Percentiles rank a stretch among this genome's conserved stretches.
These are phyloP conservation scores for Carallia pectinifolia DNA, from an alignment of 345 rosid genomes.

Conservation along the genomic window DNA sequence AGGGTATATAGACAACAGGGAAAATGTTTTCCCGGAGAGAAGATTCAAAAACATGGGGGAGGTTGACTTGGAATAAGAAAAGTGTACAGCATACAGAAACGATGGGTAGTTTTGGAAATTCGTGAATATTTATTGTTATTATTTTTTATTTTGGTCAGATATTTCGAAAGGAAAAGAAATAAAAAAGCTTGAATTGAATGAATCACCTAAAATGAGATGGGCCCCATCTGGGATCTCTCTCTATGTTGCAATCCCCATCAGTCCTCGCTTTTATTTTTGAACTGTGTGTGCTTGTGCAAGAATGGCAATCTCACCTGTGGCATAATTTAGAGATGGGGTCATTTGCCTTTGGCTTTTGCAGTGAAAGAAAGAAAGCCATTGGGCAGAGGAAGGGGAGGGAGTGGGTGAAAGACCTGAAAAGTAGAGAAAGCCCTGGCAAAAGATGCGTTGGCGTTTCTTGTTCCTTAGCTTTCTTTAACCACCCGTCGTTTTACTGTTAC, in stretches of 20 bases:
- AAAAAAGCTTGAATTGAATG: slow-evolving; percentile 21
- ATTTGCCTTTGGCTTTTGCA: slow-evolving; percentile 39
- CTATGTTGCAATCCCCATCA: not conserved
- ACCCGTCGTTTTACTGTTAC: not conserved
- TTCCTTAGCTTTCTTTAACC: slow-evolving; percentile 22
- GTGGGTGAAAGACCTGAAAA: slow-evolving; percentile 39
- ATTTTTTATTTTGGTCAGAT: not conserved
- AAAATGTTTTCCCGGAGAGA: slow-evolving; percentile 41
- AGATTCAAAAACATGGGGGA: slow-evolving; percentile 29
- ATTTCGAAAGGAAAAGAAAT: not conserved
- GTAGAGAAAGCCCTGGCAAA: slow-evolving; percentile 45
- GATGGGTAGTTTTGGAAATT: slow-evolving; percentile 37
- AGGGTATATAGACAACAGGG: slow-evolving; percentile 32
- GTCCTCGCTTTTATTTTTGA: not conserved
- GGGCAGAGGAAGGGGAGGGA: slow-evolving; percentile 9
- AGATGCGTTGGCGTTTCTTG: slow-evolving; percentile 29
- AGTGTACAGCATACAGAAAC: slow-evolving; percentile 55
- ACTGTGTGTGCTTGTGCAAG: slow-evolving; percentile 6
- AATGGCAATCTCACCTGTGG: not conserved
- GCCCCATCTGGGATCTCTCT: slow-evolving; percentile 6
- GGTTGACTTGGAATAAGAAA: slow-evolving; percentile 37
- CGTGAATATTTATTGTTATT: not conserved
- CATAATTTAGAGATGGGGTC: slow-evolving; percentile 33
- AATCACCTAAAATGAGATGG: slow-evolving; percentile 5
- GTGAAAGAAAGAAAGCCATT: slow-evolving; percentile 26